Evolutionary conservation across 805 yeast species (phyloP).

Genomic region (Sugiyamaella chiloensis): DNA sequence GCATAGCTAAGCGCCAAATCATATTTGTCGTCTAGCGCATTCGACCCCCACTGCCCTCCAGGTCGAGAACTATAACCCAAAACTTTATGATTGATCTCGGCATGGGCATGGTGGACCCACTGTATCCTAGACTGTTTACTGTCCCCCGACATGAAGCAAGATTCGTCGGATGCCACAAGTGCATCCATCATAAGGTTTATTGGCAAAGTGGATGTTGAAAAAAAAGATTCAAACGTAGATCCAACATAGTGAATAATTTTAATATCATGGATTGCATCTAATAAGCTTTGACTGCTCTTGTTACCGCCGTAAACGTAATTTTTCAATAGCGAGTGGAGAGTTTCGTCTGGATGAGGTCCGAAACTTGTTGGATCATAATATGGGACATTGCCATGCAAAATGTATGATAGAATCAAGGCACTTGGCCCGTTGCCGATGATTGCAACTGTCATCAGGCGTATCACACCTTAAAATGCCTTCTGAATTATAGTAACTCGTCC

Average conservation of each 20-base stretch:
- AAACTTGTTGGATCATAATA: slow-evolving; percentile 24
- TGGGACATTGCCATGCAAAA: slow-evolving; percentile 33
- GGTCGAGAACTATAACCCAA: slow-evolving; percentile 25
- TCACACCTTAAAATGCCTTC: not conserved
- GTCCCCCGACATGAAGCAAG: slow-evolving; percentile 19
- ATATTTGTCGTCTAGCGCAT: slow-evolving; percentile 18
- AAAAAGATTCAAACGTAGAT: slow-evolving; percentile 18
- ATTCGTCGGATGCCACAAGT: slow-evolving; percentile 29
- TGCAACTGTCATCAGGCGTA: not conserved
- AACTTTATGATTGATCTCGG: slow-evolving; percentile 24
- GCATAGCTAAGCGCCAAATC: slow-evolving; percentile 29
- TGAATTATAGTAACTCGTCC: not conserved
- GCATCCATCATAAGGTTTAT: slow-evolving; percentile 29
- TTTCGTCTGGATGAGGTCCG: slow-evolving; percentile 32
- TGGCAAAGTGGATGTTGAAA: slow-evolving; percentile 23
- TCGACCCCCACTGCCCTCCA: slow-evolving; percentile 36
- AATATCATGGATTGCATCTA: slow-evolving; percentile 23
- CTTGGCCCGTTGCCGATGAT: slow-evolving; percentile 34
- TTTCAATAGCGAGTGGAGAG: slow-evolving; percentile 24
- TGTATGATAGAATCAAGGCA: slow-evolving; percentile 31
- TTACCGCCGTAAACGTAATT: slow-evolving; percentile 2
- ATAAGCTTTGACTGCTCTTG: slow-evolving; percentile 6
- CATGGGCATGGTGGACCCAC: slow-evolving; percentile 24
- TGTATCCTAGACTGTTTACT: slow-evolving; percentile 26
- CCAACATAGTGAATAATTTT: slow-evolving; percentile 24